Evolutionary conservation across 148 eudicot genomes (phyloP), one percentile per base, ranked within the genome.

Genomic region (Vaccinium darrowii): DNA sequence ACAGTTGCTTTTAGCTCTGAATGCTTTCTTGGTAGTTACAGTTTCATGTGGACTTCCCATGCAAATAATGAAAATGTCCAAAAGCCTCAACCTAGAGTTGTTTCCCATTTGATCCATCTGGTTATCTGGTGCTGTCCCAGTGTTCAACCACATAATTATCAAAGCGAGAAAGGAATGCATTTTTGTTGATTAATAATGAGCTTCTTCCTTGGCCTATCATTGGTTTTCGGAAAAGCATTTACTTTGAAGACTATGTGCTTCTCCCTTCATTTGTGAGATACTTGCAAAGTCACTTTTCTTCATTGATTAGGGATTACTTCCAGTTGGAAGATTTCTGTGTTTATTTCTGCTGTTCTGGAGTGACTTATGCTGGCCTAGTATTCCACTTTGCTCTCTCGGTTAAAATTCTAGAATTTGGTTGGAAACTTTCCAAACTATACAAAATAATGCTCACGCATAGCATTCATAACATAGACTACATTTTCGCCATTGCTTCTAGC

Each of bases 281-380:
- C 10, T n/a, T 67, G 73, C 33, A 67, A 67, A 67, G n/a, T 67
- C 36, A 67, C 73, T 67, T 8, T 67, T 67, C 73, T 67, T 67
- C 73, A 67, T 67, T 27, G 27, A 33, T 8, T 1, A 23, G 36
- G 73, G 33, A 67, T 25, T 67, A 23, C 27, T 25, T 25, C 8
- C 10, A 25, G 33, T n/a, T 8, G 39, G 27, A 67, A 25, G 73
- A n/a, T 67, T 67, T 67, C 73, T 14, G 19, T 60, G 19, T 18
- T 60, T 13, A 7, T 43, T 43, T 43, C 47, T 43, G 47, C 47
- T 43, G 65, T 60, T 60, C 21, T 60, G 19, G 65, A 60, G n/a
- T 60, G 21, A 16, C 65, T 60, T 60, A 14, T 11, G 30, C 27
- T 67, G 73, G 73, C 73, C 30, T 67, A 25, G 12, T 67, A 7